Evolutionary conservation across 2,329 filamentous ascomycete genomes (phyloP), one percentile per base, ranked within the genome.

Genomic region (Colletotrichum kahawae): DNA sequence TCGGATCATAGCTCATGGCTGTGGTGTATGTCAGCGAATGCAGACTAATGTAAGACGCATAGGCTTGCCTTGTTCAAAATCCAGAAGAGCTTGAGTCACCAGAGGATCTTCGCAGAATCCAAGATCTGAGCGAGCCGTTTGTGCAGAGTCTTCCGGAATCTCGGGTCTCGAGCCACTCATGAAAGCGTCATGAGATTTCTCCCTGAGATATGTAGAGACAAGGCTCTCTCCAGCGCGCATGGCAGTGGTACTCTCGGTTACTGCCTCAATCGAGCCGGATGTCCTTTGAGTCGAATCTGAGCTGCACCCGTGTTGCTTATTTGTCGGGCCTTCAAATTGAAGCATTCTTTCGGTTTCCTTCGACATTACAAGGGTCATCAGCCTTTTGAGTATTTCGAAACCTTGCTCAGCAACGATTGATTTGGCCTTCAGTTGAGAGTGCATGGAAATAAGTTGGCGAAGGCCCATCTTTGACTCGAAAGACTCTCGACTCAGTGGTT

Each of bases 381-480:
- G 59, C 6, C 74, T 76, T 27, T 64, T 74, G 8, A 78, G 63
- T 12, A 80, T 76, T 2, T 77, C 73, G 7, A 81, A 74, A 2
- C 79, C 79, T 36, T 81, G 79, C 3, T 71, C 76, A 2, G 79
- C 78, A 8, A 80, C 70, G 1, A 60, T 33, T n/a, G 78, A 79
- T 14, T 77, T 78, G 1, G 64, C 27, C 63, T 77, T 78, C 21
- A 81, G 54, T n/a, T 57, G 33, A 5, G 59, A 71, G 24, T 80
- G 77, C 75, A 80, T 79, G 2, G 67, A 66, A 78, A 81, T 80
- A 9, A 81, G 31, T 21, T 77, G 68, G 5, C 76, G 77, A 36
- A 81, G 75, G 1, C 77, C 79, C 24, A 78, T 66, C 38, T 78
- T 80, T 18, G 75, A 77, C 4, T 76, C 66, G 21, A 75, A 72